phyloP scores from a whole-genome alignment of 2,329 filamentous ascomycete species.

The Ceratocystis lukuohia region DNA sequence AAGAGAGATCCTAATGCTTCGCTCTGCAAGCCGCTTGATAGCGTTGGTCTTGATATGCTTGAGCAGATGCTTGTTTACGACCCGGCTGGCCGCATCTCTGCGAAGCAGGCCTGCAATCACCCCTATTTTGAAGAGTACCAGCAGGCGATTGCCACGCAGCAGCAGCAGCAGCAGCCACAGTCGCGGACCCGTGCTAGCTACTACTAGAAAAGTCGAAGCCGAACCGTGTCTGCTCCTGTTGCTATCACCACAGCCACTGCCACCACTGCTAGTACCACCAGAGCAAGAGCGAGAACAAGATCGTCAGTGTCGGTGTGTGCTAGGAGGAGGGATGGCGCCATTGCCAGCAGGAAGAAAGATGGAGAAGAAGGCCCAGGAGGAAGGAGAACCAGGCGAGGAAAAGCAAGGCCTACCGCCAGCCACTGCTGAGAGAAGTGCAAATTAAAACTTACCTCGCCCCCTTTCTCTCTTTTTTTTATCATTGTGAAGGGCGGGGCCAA shows the following conservation, averaged over 20 bases:
- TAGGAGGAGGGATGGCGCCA: conserved; percentile 28
- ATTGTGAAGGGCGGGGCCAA: neutral
- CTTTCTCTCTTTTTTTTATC: neutral
- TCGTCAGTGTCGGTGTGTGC: conserved; percentile 25
- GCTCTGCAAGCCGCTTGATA: conserved; percentile 61
- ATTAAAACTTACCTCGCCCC: neutral
- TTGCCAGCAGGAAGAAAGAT: neutral
- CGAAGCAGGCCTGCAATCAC: conserved; percentile 74
- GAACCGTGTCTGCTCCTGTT: conserved; percentile 32
- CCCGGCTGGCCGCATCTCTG: conserved; percentile 72
- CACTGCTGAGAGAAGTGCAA: neutral
- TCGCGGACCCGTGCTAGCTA: conserved; percentile 3
- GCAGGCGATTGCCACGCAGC: conserved; percentile 3
- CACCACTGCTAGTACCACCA: conserved; percentile 37
- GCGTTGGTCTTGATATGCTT: conserved; percentile 53
- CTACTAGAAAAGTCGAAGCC: conserved; percentile 26
- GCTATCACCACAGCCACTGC: conserved; percentile 25
- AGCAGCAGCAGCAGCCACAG: conserved; percentile 1
- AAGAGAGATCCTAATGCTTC: conserved; percentile 51
- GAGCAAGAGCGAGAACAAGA: conserved; percentile 24
- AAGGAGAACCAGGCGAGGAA: neutral
- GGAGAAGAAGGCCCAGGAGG: neutral
- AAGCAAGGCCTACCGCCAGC: neutral
- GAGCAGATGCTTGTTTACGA: conserved; percentile 71
- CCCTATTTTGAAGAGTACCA: conserved; percentile 53